phyloP scores from a whole-genome alignment of 1,284 basidiomycete species.

The Cutaneotrichosporon mucoides region DNA sequence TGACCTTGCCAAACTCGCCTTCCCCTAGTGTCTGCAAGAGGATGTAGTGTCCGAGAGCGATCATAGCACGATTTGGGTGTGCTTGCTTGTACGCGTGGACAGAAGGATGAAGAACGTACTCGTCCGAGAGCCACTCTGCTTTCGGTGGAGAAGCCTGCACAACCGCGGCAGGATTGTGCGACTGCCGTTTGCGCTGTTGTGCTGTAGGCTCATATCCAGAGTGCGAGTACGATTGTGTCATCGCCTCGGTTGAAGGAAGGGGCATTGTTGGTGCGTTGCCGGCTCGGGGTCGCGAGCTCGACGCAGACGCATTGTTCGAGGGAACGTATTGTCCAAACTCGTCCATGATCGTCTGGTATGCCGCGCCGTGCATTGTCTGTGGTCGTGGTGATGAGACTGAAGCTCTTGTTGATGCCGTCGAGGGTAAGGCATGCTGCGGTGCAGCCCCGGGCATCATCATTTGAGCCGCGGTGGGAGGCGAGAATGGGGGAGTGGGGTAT shows the following conservation, averaged over 20 bases:
- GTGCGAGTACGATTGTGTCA: slow-evolving; percentile 9
- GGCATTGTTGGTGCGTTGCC: slow-evolving; percentile 32
- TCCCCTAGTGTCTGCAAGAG: slow-evolving; percentile 92
- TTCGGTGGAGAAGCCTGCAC: slow-evolving; percentile 32
- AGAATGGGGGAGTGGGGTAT: slow-evolving; percentile 16
- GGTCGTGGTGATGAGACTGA: slow-evolving; percentile 15
- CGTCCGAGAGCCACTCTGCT: slow-evolving; percentile 44
- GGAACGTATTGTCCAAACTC: slow-evolving; percentile 21
- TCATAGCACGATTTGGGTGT: slow-evolving; percentile 77
- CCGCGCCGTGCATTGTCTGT: slow-evolving; percentile 10
- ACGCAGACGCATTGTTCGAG: neutral
- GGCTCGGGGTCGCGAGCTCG: slow-evolving; percentile 10
- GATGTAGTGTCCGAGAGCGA: slow-evolving; percentile 93
- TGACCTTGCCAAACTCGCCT: slow-evolving; percentile 99
- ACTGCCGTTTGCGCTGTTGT: slow-evolving; percentile 36
- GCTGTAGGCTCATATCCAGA: slow-evolving; percentile 11
- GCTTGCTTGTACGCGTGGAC: slow-evolving; percentile 77
- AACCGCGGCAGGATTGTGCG: slow-evolving; percentile 43
- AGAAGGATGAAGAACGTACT: slow-evolving; percentile 63
- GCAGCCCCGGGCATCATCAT: slow-evolving; percentile 3
- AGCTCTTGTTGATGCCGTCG: slow-evolving; percentile 17
- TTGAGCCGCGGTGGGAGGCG: slow-evolving; percentile 6
- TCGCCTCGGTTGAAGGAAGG: slow-evolving; percentile 23
- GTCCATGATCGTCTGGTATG: slow-evolving; percentile 16
- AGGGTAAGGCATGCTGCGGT: slow-evolving; percentile 12